phyloP scores from a whole-genome alignment of 805 yeast species.

The Ogataea glucozyma region DNA sequence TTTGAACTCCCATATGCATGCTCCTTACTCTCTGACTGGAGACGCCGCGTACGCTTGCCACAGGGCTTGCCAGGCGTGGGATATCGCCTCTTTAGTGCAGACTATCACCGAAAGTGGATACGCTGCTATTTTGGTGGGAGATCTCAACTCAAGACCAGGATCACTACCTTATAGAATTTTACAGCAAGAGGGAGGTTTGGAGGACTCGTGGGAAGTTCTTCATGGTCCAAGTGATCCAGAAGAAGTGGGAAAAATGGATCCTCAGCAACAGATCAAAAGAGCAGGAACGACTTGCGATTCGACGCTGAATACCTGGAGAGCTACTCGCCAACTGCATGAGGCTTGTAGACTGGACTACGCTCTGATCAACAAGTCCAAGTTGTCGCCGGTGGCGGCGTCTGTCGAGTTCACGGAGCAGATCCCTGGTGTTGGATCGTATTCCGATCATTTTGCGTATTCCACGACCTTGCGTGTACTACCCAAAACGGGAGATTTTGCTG shows the following conservation, averaged over 20 bases:
- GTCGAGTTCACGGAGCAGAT: constrained; percentile 75
- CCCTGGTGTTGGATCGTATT: constrained; percentile 70
- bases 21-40: constrained; percentile 82
- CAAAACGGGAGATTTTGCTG: background rate
- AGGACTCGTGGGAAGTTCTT: constrained; percentile 79
- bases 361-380: constrained; percentile 57
- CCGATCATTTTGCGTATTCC: constrained; percentile 90
- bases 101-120: constrained; percentile 71
- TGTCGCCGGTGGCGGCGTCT: constrained; percentile 58
- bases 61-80: constrained; percentile 96
- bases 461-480: constrained; percentile 41
- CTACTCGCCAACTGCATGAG: constrained; percentile 50
- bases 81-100: constrained; percentile 66
- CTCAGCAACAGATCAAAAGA: constrained; percentile 59
- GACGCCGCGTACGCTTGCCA: constrained; percentile 91
- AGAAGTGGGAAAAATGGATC: constrained; percentile 46
- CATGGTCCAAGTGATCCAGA: constrained; percentile 50
- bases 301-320: constrained; percentile 82
- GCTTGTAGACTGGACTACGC: constrained; percentile 94
- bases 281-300: constrained; percentile 95
- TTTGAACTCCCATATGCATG: constrained; percentile 94
- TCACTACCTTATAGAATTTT: constrained; percentile 78
- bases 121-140: constrained; percentile 89
- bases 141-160: constrained; percentile 85
- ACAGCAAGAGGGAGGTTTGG: constrained; percentile 64